Conservation (phyloP, 805 yeast species). For the Myxozyma nipponensis region DNA sequence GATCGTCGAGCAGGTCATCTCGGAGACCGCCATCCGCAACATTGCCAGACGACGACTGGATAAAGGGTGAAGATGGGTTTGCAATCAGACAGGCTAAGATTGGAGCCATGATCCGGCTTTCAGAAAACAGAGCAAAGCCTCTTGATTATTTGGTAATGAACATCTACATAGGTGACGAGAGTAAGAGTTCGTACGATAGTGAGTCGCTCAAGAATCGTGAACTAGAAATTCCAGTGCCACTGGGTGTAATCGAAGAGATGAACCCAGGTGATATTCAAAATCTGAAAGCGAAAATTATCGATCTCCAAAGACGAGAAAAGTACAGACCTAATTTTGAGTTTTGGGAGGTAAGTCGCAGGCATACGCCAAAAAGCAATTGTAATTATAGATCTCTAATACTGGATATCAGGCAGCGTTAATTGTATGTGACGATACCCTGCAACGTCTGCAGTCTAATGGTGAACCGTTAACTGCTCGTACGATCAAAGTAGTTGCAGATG, state of each 20-base stretch:
- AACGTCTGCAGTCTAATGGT: background rate
- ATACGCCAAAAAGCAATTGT: background rate
- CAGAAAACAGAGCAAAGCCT: conserved; percentile 30
- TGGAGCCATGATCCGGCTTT: conserved; percentile 35
- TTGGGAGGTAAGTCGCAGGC: conserved; percentile 29
- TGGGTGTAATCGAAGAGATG: conserved; percentile 24
- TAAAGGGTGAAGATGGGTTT: conserved; percentile 34
- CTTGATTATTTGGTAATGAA: conserved; percentile 31
- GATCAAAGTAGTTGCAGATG: conserved; percentile 29
- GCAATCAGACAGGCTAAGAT: conserved; percentile 31
- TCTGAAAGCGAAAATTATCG: conserved; percentile 13
- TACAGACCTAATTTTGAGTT: conserved; percentile 22
- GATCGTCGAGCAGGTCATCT: background rate
- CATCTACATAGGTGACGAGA: conserved; percentile 21
- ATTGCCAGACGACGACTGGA: conserved; percentile 29
- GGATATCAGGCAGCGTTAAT: background rate
- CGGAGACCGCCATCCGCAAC: background rate
- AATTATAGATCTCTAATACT: no score
- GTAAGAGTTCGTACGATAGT: conserved; percentile 24
- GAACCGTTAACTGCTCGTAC: conserved; percentile 9
- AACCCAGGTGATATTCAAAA: conserved; percentile 16
- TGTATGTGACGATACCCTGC: background rate
- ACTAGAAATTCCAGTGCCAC: conserved; percentile 28
- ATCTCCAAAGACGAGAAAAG: conserved; percentile 9
- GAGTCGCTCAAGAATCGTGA: conserved; percentile 15